Conservation (phyloP, 352 stramenopile species). For the Elongisporangium undulatum region DNA sequence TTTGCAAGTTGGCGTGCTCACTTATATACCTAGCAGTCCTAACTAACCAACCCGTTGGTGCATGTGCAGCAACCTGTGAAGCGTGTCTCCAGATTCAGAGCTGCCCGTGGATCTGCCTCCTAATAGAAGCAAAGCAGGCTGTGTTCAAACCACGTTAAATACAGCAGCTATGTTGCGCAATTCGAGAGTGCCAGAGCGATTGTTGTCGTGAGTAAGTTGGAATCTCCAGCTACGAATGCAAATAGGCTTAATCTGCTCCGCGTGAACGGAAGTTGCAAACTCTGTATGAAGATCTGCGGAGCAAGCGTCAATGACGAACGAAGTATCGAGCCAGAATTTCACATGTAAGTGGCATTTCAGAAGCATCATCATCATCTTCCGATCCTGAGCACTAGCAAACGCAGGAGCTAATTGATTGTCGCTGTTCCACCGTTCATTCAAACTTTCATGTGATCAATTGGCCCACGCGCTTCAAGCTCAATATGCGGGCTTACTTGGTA, state of each 20-base stretch:
- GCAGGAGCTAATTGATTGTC: too few species aligned
- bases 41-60: conserved; percentile 2
- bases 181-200: too few species aligned
- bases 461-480: neutral
- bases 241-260: too few species aligned
- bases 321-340: too few species aligned
- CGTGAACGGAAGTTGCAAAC: too few species aligned
- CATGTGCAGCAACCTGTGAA: conserved; percentile 68
- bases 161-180: too few species aligned
- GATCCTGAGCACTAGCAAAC: neutral
- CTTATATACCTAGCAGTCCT: conserved; percentile 1
- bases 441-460: neutral
- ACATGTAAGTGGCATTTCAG: neutral
- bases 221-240: too few species aligned
- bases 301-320: too few species aligned
- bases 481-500: neutral
- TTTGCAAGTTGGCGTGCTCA: neutral
- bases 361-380: neutral
- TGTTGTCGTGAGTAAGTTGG: too few species aligned
- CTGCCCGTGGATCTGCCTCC: conserved; percentile 17
- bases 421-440: too few species aligned
- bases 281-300: too few species aligned
- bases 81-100: conserved; percentile 82
- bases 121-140: neutral
- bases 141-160: too few species aligned